phyloP scores from a whole-genome alignment of 2,329 filamentous ascomycete species.

The Trichoderma sp. region DNA sequence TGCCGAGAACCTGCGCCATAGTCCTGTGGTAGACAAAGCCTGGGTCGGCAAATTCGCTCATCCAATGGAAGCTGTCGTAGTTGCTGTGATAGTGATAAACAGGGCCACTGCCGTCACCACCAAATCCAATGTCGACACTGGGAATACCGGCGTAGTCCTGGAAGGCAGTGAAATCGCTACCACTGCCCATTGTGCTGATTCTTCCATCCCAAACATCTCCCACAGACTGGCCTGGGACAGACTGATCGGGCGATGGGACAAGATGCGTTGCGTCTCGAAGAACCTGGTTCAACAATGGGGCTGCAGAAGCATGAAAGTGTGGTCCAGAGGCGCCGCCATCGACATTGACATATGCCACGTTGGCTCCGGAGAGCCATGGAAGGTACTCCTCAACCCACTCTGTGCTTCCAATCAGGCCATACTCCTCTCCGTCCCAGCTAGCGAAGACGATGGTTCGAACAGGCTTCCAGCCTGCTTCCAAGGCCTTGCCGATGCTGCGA shows the following conservation, averaged over 20 bases:
- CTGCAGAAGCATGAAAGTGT: constrained; percentile 66
- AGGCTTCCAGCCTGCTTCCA: constrained; percentile 63
- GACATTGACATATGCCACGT: constrained; percentile 84
- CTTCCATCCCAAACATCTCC: constrained; percentile 67
- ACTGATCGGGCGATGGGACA: constrained; percentile 76
- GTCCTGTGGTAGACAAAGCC: constrained; percentile 68
- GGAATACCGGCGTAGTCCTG: constrained; percentile 72
- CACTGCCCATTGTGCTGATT: constrained; percentile 70
- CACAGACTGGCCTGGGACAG: constrained; percentile 70
- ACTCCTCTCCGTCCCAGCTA: constrained; percentile 82
- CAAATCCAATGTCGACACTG: constrained; percentile 66
- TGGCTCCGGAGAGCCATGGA: constrained; percentile 74
- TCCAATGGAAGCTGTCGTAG: constrained; percentile 90
- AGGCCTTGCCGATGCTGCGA: constrained; percentile 71
- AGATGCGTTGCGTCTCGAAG: constrained; percentile 67
- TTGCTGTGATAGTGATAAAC: constrained; percentile 88
- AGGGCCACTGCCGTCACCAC: constrained; percentile 48
- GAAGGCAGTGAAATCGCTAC: constrained; percentile 76
- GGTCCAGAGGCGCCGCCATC: constrained; percentile 73
- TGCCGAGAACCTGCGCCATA: constrained; percentile 66
- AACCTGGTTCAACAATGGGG: constrained; percentile 75
- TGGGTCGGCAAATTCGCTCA: constrained; percentile 77
- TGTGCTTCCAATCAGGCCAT: constrained; percentile 82
- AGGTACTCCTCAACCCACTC: constrained; percentile 93
- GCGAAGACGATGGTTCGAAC: constrained; percentile 90